A percentile compares a stretch with the other conserved stretches of the same genome.
These are phyloP conservation scores for Microdochium paspali DNA, from an alignment of 2,329 filamentous ascomycete species.

Conservation along the genomic window DNA sequence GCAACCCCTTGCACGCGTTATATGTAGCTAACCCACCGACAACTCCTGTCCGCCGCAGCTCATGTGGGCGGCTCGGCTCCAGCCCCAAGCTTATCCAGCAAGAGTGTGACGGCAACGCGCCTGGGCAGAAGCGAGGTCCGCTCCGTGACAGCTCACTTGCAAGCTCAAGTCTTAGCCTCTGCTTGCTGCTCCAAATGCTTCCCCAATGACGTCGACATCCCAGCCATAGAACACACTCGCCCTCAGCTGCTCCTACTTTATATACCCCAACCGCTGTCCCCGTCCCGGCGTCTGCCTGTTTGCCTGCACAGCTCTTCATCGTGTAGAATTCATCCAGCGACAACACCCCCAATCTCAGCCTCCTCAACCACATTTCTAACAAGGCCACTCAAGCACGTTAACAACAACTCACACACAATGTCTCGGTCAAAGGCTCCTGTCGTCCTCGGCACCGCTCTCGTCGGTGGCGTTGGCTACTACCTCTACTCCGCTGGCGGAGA, in stretches of 20 bases:
- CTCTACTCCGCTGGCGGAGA: constrained; percentile 79
- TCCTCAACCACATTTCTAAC: no score
- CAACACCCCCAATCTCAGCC: background rate
- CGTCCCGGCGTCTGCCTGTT: no score
- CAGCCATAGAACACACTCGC: background rate
- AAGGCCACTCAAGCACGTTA: no score
- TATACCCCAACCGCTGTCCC: background rate
- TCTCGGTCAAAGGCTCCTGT: constrained; percentile 33
- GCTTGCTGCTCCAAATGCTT: background rate
- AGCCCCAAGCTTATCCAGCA: no score
- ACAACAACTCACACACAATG: constrained; percentile 4
- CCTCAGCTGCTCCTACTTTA: background rate
- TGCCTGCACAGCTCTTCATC: no score
- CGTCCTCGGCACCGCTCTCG: constrained; percentile 51
- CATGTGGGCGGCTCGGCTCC: no score
- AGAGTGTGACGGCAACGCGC: background rate
- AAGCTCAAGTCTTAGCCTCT: no score
- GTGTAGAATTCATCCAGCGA: background rate
- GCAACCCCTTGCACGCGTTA: no score
- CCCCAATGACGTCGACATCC: background rate
- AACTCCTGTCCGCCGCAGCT: no score
- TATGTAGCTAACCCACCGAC: no score
- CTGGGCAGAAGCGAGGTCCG: no score
- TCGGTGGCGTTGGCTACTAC: constrained; percentile 74
- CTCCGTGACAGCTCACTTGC: no score